Conservation (phyloP, 306 rosid genomes). For the Castanea sativa region DNA sequence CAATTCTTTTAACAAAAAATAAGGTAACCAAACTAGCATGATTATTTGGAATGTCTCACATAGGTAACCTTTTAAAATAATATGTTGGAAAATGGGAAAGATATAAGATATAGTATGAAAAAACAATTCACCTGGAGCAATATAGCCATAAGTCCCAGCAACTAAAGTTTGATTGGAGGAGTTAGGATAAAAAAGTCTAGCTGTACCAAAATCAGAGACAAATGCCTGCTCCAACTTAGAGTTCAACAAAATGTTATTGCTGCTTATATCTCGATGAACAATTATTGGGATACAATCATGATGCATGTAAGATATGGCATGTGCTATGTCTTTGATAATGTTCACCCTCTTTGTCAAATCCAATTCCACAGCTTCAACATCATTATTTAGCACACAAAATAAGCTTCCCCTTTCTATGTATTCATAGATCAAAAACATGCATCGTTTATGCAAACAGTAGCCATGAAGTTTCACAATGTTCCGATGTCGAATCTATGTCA, state of each 20-base stretch:
- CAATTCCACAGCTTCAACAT: conserved; percentile 13
- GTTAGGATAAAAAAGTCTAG: too few relatives aligned
- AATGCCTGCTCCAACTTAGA: too few relatives aligned
- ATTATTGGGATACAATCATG: conserved; percentile 17
- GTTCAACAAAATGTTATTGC: conserved; percentile 1
- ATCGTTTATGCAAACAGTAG: conserved; percentile 8
- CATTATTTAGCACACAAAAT: neutral
- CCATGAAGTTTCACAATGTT: conserved; percentile 26
- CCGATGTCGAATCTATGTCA: neutral
- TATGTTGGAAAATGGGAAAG: too few relatives aligned
- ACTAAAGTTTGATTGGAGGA: too few relatives aligned
- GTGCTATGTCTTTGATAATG: conserved; percentile 5
- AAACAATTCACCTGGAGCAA: too few relatives aligned
- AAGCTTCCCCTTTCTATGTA: conserved; percentile 27
- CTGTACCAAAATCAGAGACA: too few relatives aligned
- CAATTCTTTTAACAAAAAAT: neutral
- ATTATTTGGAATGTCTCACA: neutral
- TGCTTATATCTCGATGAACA: conserved; percentile 12
- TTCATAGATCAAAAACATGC: conserved; percentile 23
- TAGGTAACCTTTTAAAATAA: too few relatives aligned
- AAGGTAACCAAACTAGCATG: neutral
- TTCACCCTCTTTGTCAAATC: conserved; percentile 14
- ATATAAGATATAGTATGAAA: too few relatives aligned
- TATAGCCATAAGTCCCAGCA: too few relatives aligned
- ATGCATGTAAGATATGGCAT: conserved; percentile 25